These are phyloP conservation scores for Ceratorhiza oryzae-sativae DNA, from an alignment of 1,284 basidiomycete genomes.

Conservation along the genomic window DNA sequence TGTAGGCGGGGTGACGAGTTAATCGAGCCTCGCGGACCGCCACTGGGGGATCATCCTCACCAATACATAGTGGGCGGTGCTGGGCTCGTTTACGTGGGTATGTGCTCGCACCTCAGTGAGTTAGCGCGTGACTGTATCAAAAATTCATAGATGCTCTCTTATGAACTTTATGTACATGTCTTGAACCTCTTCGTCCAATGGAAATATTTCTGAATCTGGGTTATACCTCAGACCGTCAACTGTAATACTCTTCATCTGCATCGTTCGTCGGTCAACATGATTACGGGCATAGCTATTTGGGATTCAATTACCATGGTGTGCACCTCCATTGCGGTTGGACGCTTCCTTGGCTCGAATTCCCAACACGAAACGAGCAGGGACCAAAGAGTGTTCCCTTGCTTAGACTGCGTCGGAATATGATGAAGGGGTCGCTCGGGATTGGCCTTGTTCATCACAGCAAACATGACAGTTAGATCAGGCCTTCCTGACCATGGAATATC, in stretches of 20 bases:
- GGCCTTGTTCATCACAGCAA: neutral
- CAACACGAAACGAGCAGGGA: neutral
- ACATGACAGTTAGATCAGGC: neutral
- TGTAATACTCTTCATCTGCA: neutral
- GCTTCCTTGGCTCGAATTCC: neutral
- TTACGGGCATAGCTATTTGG: neutral
- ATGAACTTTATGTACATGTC: too few relatives aligned
- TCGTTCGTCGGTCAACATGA: neutral
- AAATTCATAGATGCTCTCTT: too few relatives aligned
- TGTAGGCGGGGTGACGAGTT: too few relatives aligned
- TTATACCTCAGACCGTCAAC: neutral
- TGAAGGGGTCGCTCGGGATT: neutral
- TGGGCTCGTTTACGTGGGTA: too few relatives aligned
- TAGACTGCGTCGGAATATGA: neutral
- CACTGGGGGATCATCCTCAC: too few relatives aligned
- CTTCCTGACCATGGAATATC: neutral
- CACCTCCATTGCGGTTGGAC: neutral
- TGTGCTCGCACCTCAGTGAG: too few relatives aligned
- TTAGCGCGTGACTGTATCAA: too few relatives aligned
- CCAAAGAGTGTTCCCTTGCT: neutral
- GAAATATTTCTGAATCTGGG: neutral
- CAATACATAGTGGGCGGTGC: too few relatives aligned
- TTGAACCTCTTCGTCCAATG: neutral
- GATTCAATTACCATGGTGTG: neutral
- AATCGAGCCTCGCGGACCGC: too few relatives aligned